A percentile compares a stretch with the other conserved stretches of the same genome.
phyloP scores from a whole-genome alignment of 2,329 filamentous ascomycete genomes.

The Nemania serpens region DNA sequence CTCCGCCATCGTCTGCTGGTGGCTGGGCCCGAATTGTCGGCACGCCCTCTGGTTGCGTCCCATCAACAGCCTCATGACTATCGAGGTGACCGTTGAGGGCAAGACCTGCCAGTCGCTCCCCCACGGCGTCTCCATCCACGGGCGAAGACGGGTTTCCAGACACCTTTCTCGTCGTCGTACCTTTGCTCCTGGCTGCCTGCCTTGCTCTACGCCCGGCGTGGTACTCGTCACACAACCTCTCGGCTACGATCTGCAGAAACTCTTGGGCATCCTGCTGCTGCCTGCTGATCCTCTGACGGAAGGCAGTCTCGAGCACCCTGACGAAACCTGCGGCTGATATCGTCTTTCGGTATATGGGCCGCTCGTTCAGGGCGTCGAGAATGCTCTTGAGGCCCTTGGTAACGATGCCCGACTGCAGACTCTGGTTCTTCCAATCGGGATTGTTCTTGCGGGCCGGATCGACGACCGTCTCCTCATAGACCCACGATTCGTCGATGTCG shows the following conservation, averaged over 20 bases:
- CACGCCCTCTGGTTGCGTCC: constrained; percentile 4
- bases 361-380: constrained; percentile 88
- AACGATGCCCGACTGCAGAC: constrained; percentile 79
- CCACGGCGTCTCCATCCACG: constrained; percentile 37
- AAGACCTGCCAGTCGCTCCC: constrained; percentile 41
- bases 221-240: constrained; percentile 92
- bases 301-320: constrained; percentile 79
- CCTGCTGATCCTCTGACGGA: constrained; percentile 86
- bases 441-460: constrained; percentile 45
- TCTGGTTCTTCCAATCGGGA: constrained; percentile 63
- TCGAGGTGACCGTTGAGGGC: constrained; percentile 24
- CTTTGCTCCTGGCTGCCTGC: constrained; percentile 53
- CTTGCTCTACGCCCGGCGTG: constrained; percentile 80
- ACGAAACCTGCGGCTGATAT: constrained; percentile 89
- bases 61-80: constrained; percentile 9
- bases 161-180: constrained; percentile 16
- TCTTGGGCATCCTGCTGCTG: constrained; percentile 98
- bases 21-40: constrained; percentile 28
- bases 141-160: constrained; percentile 25
- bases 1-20: constrained; percentile 42
- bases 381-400: constrained; percentile 90
- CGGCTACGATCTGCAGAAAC: constrained; percentile 90
- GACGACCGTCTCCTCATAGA: constrained; percentile 70
- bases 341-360: constrained; percentile 91
- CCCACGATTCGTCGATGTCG: constrained; percentile 73